Evolutionary conservation across 768 basidiomycete genomes (phyloP).

Genomic region (Antrodiella citrinella): DNA sequence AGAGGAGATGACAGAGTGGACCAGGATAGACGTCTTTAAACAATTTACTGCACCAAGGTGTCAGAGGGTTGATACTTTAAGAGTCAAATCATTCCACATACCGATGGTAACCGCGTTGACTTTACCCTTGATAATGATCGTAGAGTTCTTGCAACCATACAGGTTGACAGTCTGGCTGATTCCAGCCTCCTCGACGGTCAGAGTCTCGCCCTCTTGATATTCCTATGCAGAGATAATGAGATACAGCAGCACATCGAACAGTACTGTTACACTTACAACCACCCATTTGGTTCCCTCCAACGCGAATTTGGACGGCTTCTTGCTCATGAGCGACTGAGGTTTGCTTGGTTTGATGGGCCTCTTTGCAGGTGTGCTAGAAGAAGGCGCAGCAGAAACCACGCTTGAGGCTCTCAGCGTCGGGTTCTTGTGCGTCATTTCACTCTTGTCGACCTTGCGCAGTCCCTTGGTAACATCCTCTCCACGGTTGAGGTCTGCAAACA

Average conservation of each 20-base stretch:
- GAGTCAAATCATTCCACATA: constrained; percentile 33
- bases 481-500: constrained; percentile 87
- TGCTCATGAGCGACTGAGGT: constrained; percentile 73
- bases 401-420: constrained; percentile 62
- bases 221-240: constrained; percentile 47
- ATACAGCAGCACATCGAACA: background rate
- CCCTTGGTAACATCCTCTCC: constrained; percentile 88
- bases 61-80: constrained; percentile 1
- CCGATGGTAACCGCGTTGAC: constrained; percentile 89
- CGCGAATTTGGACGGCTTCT: constrained; percentile 86
- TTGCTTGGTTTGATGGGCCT: constrained; percentile 79
- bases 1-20: constrained; percentile 90
- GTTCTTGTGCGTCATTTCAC: constrained; percentile 99
- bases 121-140: constrained; percentile 84
- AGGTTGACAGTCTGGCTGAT: constrained; percentile 82
- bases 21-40: constrained; percentile 76
- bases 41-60: constrained; percentile 62
- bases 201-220: constrained; percentile 77
- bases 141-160: constrained; percentile 83
- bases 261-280: constrained; percentile 48
- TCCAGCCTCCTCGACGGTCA: constrained; percentile 71
- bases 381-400: constrained; percentile 36
- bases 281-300: constrained; percentile 93
- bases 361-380: constrained; percentile 28
- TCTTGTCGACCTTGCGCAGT: constrained; percentile 88